These are phyloP conservation scores for Coemansia sp. DNA, from an alignment of 192 early-diverging fungal genomes.

Conservation along the genomic window DNA sequence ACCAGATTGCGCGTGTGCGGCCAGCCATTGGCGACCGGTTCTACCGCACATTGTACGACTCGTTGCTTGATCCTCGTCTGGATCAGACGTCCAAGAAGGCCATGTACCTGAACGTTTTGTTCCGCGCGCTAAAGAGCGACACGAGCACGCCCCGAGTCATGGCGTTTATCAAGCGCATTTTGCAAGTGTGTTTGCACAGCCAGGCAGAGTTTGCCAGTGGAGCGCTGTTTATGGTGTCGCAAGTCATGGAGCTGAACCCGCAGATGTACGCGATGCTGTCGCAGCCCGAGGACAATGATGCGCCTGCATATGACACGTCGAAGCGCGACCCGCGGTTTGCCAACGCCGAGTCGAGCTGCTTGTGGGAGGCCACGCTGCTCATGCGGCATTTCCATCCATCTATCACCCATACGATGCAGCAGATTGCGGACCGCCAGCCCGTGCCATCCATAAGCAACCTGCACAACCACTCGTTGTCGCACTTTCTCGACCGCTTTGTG, in stretches of 20 bases:
- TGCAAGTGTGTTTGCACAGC: slow-evolving; percentile 73
- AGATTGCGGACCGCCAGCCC: slow-evolving; percentile 66
- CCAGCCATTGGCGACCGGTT: slow-evolving; percentile 76
- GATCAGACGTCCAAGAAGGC: slow-evolving; percentile 80
- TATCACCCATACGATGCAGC: slow-evolving; percentile 75
- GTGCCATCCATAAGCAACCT: slow-evolving; percentile 71
- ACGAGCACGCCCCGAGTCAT: slow-evolving; percentile 62
- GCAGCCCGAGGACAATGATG: slow-evolving; percentile 42
- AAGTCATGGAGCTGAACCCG: slow-evolving; percentile 58
- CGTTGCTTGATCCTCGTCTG: slow-evolving; percentile 81
- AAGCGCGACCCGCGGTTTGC: slow-evolving; percentile 87
- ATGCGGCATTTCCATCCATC: slow-evolving; percentile 89
- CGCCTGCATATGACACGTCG: slow-evolving; percentile 67
- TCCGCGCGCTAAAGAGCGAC: slow-evolving; percentile 80
- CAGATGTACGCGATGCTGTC: slow-evolving; percentile 60
- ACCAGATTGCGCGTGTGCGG: slow-evolving; percentile 56
- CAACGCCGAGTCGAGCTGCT: slow-evolving; percentile 75
- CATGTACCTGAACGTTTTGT: slow-evolving; percentile 91
- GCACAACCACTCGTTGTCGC: slow-evolving; percentile 84
- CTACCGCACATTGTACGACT: slow-evolving; percentile 88
- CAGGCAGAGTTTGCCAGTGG: slow-evolving; percentile 86
- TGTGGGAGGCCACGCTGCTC: slow-evolving; percentile 90
- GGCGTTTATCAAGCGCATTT: slow-evolving; percentile 87
- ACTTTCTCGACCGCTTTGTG: slow-evolving; percentile 95
- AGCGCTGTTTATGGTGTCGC: slow-evolving; percentile 75